Conservation (phyloP, 495 filamentous ascomycete genomes). For the Penicillium tannophilum region DNA sequence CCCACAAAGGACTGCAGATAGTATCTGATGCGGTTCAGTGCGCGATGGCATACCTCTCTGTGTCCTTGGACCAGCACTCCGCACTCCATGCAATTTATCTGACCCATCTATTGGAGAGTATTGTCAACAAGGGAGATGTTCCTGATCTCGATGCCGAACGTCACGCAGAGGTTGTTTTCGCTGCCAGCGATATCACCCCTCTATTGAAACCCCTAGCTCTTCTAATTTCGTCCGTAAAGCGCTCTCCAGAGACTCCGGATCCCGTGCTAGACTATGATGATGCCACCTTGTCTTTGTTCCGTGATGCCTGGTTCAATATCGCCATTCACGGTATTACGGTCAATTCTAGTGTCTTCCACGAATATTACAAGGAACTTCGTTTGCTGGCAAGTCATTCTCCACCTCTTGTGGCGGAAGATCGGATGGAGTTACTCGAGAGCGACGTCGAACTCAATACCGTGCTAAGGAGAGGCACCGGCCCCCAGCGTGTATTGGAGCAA, state of each 20-base stretch:
- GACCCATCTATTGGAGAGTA: conserved; percentile 79
- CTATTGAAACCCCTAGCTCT: conserved; percentile 79
- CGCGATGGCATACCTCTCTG: conserved; percentile 77
- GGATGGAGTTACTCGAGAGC: conserved; percentile 85
- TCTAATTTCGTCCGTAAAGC: conserved; percentile 62
- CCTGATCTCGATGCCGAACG: conserved; percentile 59
- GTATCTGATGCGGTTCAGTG: conserved; percentile 42
- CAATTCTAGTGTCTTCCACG: conserved; percentile 65
- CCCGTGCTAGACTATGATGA: conserved; percentile 54
- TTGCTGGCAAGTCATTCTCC: conserved; percentile 83
- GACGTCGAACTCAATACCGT: conserved; percentile 95
- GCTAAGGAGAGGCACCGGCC: conserved; percentile 75
- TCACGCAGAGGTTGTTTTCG: conserved; percentile 73
- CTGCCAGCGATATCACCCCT: conserved; percentile 80
- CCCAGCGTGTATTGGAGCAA: conserved; percentile 75
- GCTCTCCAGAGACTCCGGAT: conserved; percentile 33
- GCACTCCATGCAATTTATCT: conserved; percentile 77
- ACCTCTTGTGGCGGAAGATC: conserved; percentile 79
- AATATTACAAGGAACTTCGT: conserved; percentile 70
- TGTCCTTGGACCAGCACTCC: conserved; percentile 64
- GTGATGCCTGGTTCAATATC: conserved; percentile 97
- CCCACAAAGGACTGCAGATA: conserved; percentile 61
- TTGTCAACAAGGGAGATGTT: conserved; percentile 85
- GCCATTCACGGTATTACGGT: conserved; percentile 88
- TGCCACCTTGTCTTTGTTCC: conserved; percentile 67